Conservation (phyloP, 164 flowering plant genomes). For the Liriodendron chinense region DNA sequence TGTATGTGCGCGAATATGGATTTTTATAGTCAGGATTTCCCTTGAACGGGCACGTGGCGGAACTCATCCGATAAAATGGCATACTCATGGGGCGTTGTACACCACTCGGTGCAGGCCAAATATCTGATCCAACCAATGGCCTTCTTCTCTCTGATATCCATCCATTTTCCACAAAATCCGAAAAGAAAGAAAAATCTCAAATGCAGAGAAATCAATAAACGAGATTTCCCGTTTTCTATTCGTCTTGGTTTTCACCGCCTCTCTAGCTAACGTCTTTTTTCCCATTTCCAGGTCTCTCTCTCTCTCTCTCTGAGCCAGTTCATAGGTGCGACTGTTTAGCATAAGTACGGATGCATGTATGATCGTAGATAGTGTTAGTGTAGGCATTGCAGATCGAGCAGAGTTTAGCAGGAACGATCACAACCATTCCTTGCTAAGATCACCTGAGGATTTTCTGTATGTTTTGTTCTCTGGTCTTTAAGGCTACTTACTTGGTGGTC, state of each 20-base stretch:
- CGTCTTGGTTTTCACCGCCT: not conserved
- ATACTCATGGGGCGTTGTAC: not conserved
- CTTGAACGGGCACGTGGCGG: not conserved
- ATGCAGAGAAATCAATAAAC: not conserved
- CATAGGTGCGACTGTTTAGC: too few relatives aligned
- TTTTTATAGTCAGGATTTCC: too few relatives aligned
- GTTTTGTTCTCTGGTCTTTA: too few relatives aligned
- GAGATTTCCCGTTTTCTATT: not conserved
- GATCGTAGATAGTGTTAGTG: too few relatives aligned
- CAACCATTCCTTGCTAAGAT: too few relatives aligned
- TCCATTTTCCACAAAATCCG: too few relatives aligned
- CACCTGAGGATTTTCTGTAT: too few relatives aligned
- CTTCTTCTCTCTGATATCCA: conserved; percentile 6
- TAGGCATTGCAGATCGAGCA: too few relatives aligned
- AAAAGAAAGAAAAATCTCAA: not conserved
- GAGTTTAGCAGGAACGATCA: too few relatives aligned
- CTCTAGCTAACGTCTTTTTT: conserved; percentile 1
- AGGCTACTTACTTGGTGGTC: too few relatives aligned
- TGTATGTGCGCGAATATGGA: not conserved
- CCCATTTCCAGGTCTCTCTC: not conserved
- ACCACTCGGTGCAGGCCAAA: conserved; percentile 6
- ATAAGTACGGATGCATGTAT: too few relatives aligned
- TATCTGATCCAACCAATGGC: conserved; percentile 12
- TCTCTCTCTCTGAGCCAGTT: conserved; percentile 20
- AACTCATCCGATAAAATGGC: not conserved